phyloP scores from a whole-genome alignment of 345 rosid species.

The Murraya paniculata region DNA sequence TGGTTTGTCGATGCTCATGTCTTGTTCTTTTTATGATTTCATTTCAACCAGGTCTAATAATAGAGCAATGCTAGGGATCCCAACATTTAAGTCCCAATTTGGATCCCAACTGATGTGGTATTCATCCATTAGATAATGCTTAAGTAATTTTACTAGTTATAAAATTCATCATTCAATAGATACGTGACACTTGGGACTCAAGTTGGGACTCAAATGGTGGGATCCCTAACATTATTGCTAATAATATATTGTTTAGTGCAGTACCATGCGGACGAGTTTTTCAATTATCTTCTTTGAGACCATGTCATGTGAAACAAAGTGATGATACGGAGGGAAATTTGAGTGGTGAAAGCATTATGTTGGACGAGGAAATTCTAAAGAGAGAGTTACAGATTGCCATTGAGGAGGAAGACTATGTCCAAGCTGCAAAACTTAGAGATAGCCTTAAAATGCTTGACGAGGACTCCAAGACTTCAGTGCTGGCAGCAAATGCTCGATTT shows the following conservation, averaged over 20 bases:
- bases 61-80: too few species aligned
- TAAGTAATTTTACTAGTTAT: too few species aligned
- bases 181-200: too few species aligned
- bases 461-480: slow-evolving; percentile 59
- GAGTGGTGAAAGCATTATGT: slow-evolving; percentile 47
- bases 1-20: neutral
- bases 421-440: slow-evolving; percentile 87
- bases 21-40: neutral
- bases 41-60: slow-evolving; percentile 11
- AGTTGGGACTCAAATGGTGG: too few species aligned
- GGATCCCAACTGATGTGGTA: too few species aligned
- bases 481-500: slow-evolving; percentile 74
- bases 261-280: slow-evolving; percentile 28
- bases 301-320: slow-evolving; percentile 44
- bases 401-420: slow-evolving; percentile 73
- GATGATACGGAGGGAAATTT: slow-evolving; percentile 53
- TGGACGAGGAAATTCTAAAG: slow-evolving; percentile 59
- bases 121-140: too few species aligned
- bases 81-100: too few species aligned
- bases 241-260: slow-evolving; percentile 29
- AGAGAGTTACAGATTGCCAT: slow-evolving; percentile 63
- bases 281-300: slow-evolving; percentile 20
- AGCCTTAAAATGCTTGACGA: slow-evolving; percentile 56
- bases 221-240: too few species aligned
- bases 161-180: too few species aligned